Conservation (phyloP, 176 grass and related monocot genomes). For the Eremochloa ophiuroides region DNA sequence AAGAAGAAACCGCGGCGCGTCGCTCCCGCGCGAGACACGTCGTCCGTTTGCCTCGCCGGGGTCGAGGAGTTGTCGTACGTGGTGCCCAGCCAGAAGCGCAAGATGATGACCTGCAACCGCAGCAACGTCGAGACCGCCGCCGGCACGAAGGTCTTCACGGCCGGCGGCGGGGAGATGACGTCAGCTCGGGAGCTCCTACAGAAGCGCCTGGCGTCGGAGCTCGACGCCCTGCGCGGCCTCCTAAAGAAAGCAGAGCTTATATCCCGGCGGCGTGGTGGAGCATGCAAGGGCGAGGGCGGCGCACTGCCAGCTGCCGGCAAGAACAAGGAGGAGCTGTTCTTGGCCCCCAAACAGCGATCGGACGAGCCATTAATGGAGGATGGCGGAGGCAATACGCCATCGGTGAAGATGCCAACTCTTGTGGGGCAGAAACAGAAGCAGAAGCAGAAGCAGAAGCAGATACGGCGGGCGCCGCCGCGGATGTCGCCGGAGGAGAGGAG, state of each 20-base stretch:
- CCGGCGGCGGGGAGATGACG: background rate
- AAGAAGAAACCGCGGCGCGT: too few relatives aligned
- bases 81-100: too few relatives aligned
- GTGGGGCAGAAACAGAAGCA: background rate
- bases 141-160: background rate
- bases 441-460: background rate
- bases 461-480: background rate
- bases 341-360: background rate
- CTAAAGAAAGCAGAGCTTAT: background rate
- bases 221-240: background rate
- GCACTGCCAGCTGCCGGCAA: background rate
- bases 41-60: too few relatives aligned
- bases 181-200: background rate
- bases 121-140: too few relatives aligned
- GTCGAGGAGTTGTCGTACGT: too few relatives aligned
- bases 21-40: too few relatives aligned
- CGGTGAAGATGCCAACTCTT: background rate
- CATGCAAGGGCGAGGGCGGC: background rate
- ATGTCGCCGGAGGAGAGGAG: background rate
- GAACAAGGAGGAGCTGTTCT: background rate
- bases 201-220: slow-evolving; percentile 1
- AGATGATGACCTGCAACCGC: too few relatives aligned
- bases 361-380: background rate
- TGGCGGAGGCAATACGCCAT: background rate
- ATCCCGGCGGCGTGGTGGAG: background rate